Conservation (phyloP, 345 rosid genomes). For the Eucalyptus coolabah region DNA sequence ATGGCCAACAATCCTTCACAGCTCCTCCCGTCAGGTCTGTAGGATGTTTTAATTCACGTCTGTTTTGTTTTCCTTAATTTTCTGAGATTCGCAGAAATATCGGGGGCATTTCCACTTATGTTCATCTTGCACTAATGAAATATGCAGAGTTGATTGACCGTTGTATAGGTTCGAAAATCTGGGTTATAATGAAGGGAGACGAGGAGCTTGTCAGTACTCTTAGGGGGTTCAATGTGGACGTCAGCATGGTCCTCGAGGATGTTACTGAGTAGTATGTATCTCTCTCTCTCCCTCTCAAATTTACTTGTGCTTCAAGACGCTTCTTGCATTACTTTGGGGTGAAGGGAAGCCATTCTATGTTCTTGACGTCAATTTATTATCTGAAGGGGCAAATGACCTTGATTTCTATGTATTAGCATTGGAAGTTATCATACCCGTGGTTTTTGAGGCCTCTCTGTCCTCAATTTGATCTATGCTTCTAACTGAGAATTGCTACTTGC, state of each 20-base stretch:
- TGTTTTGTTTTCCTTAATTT: neutral
- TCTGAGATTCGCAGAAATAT: neutral
- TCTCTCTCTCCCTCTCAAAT: neutral
- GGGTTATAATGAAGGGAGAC: slow-evolving; percentile 15
- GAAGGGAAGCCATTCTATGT: neutral
- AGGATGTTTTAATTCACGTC: neutral
- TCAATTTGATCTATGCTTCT: neutral
- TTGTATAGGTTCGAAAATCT: slow-evolving; percentile 2
- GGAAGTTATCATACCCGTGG: neutral
- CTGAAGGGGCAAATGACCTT: neutral
- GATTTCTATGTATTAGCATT: neutral
- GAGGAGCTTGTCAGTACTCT: slow-evolving; percentile 8
- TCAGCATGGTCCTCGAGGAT: slow-evolving; percentile 10
- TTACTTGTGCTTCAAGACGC: neutral
- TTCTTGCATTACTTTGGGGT: fast-evolving
- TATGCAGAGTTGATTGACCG: slow-evolving; percentile 6
- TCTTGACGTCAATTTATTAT: neutral
- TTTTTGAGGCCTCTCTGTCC: neutral
- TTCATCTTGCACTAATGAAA: neutral
- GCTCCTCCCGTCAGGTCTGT: slow-evolving; percentile 1
- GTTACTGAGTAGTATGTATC: slow-evolving; percentile 3
- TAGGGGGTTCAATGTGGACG: slow-evolving; percentile 4
- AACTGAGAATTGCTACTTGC: neutral
- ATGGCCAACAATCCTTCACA: slow-evolving; percentile 5
- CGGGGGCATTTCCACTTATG: neutral